These are phyloP conservation scores for Isatis lusitanica DNA, from an alignment of 441 rosid species.

Conservation along the genomic window DNA sequence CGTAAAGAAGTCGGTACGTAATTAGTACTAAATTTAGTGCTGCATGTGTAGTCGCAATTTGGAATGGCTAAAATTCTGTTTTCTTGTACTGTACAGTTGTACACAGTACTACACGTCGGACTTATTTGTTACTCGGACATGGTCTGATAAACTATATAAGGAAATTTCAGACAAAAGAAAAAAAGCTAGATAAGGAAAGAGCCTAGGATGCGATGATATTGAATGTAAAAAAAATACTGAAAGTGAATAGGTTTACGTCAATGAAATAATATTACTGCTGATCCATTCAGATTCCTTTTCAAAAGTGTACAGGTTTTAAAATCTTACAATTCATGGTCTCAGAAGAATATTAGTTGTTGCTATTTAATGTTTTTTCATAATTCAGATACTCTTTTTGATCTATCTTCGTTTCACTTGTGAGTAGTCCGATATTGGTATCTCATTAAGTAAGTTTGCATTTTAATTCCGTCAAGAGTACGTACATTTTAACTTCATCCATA, in stretches of 20 bases:
- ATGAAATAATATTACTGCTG: not conserved
- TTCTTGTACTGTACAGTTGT: too few species aligned
- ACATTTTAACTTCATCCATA: not conserved
- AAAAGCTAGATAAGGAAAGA: too few species aligned
- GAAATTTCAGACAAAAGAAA: too few species aligned
- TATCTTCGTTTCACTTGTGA: not conserved
- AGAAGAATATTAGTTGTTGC: not conserved
- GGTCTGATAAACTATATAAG: too few species aligned
- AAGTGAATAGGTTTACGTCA: not conserved
- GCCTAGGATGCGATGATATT: too few species aligned
- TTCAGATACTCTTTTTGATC: not conserved
- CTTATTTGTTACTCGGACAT: not conserved
- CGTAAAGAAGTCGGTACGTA: too few species aligned
- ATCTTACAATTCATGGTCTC: not conserved
- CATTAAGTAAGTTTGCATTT: constrained; percentile 2
- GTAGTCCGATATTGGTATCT: not conserved
- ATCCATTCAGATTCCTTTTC: not conserved
- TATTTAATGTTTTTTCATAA: not conserved
- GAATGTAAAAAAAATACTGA: not conserved
- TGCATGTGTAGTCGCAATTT: too few species aligned
- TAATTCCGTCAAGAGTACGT: not conserved
- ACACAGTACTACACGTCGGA: not conserved
- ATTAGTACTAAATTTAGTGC: too few species aligned
- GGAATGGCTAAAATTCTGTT: too few species aligned
- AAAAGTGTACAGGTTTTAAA: not conserved